A percentile compares a stretch with the other conserved stretches of the same genome.
phyloP scores from a whole-genome alignment of 208 protist genomes.

The Phytomonas serpens region DNA sequence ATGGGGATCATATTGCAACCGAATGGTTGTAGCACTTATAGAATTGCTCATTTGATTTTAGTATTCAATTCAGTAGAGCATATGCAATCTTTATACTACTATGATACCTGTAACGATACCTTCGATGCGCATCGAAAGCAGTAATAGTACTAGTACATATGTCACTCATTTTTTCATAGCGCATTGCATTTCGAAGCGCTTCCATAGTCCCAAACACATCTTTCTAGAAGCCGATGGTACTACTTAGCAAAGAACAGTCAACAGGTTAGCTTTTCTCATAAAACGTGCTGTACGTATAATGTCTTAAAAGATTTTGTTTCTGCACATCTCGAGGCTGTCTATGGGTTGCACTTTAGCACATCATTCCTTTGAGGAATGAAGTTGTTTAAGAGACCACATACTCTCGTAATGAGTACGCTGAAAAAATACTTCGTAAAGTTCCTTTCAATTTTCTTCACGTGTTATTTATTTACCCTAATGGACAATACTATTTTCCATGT shows the following conservation, averaged over 20 bases:
- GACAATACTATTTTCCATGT: background rate
- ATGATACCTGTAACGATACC: background rate
- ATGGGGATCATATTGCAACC: background rate
- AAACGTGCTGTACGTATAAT: background rate
- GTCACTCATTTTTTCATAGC: background rate
- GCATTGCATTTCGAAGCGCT: background rate
- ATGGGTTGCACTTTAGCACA: background rate
- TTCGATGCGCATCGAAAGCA: background rate
- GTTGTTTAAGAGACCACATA: background rate
- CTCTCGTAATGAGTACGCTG: background rate
- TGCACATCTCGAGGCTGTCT: background rate
- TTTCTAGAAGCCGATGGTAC: background rate
- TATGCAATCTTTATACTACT: slow-evolving; percentile 1
- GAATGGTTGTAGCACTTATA: background rate
- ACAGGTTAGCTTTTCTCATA: background rate
- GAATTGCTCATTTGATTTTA: background rate
- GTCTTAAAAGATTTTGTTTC: background rate
- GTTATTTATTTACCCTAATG: background rate
- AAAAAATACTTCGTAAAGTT: background rate
- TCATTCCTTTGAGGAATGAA: background rate
- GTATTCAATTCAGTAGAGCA: background rate
- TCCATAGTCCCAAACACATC: background rate
- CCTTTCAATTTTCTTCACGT: background rate
- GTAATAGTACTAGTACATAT: background rate
- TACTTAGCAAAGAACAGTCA: background rate